Percentiles rank a stretch among this genome's conserved stretches.
These are phyloP conservation scores for Coprinellus aureogranulatus DNA, from an alignment of 768 basidiomycete species.

Conservation along the genomic window DNA sequence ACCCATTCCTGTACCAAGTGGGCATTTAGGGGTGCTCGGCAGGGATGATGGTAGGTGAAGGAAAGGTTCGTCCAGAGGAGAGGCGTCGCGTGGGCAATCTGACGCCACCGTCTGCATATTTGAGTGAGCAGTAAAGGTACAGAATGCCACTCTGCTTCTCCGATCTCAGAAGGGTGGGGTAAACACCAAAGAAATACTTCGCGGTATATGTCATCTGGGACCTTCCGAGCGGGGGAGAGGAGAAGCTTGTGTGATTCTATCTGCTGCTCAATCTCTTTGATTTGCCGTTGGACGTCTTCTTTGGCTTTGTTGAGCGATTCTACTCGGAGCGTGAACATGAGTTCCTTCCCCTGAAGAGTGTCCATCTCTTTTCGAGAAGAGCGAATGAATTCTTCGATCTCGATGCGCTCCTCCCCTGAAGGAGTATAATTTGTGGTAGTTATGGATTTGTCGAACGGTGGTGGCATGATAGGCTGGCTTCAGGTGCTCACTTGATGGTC, in stretches of 20 bases:
- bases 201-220: slow-evolving; percentile 15
- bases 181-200: slow-evolving; percentile 17
- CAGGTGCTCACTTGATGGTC: too few relatives aligned
- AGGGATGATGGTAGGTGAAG: too few relatives aligned
- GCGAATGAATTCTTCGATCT: too few relatives aligned
- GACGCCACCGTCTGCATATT: slow-evolving; percentile 17
- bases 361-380: too few relatives aligned
- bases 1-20: background rate
- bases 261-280: background rate
- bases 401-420: too few relatives aligned
- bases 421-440: too few relatives aligned
- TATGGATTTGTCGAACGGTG: too few relatives aligned
- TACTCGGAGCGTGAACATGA: too few relatives aligned
- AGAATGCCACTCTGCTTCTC: background rate
- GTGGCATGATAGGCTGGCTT: too few relatives aligned
- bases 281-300: too few relatives aligned
- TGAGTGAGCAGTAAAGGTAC: slow-evolving; percentile 16
- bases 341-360: too few relatives aligned
- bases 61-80: slow-evolving; percentile 17
- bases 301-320: too few relatives aligned
- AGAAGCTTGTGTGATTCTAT: slow-evolving; percentile 9
- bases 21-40: background rate
- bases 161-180: slow-evolving; percentile 13
- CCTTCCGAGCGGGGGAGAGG: slow-evolving; percentile 14
- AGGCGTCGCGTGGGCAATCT: slow-evolving; percentile 13